Evolutionary conservation across 2,329 filamentous ascomycete species (phyloP).

Genomic region (Penicillium sp.): DNA sequence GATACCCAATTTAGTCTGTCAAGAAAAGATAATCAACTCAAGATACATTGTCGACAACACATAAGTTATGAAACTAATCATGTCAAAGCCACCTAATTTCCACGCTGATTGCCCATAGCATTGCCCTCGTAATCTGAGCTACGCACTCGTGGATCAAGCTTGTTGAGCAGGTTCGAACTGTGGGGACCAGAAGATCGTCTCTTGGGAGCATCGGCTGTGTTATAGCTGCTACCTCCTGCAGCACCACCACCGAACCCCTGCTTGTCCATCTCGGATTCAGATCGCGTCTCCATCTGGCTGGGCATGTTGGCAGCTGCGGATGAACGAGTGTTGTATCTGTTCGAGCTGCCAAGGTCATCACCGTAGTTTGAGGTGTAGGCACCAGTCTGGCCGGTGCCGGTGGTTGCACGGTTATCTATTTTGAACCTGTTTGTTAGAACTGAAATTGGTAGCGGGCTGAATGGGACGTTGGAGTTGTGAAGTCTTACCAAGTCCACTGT

Average conservation of each 20-base stretch:
- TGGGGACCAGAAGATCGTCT: conserved; percentile 41
- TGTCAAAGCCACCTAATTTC: conserved; percentile 7
- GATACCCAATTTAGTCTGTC: background rate
- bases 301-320: conserved; percentile 41
- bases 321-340: conserved; percentile 6
- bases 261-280: conserved; percentile 51
- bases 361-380: conserved; percentile 20
- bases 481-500: background rate
- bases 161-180: conserved; percentile 47
- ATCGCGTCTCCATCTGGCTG: conserved; percentile 56
- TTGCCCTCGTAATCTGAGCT: conserved; percentile 12
- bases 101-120: conserved; percentile 13
- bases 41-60: background rate
- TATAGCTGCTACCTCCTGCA: conserved; percentile 17
- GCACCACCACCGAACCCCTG: conserved; percentile 13
- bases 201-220: conserved; percentile 4
- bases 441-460: background rate
- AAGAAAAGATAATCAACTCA: background rate
- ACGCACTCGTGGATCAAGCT: conserved; percentile 26
- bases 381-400: background rate
- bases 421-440: background rate
- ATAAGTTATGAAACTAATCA: background rate
- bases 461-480: background rate
- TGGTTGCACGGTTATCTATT: background rate
- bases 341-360: conserved; percentile 25